Conservation (phyloP, 129 eudicot species). For the sunflower (Helianthus annuus) region HanXRQr2.0-SUNRISE NC_035441.2:180970107-180970606, state of each 20-base stretch:
- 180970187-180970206: conserved; percentile 49
- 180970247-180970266: conserved; percentile 89
- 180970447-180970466: conserved; percentile 13
- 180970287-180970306: conserved; percentile 39
- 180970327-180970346: conserved; percentile 37
- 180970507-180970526: conserved; percentile 17
- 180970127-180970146: conserved; percentile 62
- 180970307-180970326: conserved; percentile 38
- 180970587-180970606: neutral
- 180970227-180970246: conserved; percentile 95
- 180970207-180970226: conserved; percentile 75
- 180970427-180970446: conserved; percentile 26
- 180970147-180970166: conserved; percentile 56
- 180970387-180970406: conserved; percentile 33
- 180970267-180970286: conserved; percentile 50
- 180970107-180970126: conserved; percentile 43
- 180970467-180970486: conserved; percentile 20
- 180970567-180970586: neutral
- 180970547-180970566: neutral
- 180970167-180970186: conserved; percentile 44
- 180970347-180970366: conserved; percentile 29
- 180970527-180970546: neutral
- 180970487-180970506: conserved; percentile 16
- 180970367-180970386: conserved; percentile 31
- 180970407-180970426: conserved; percentile 31